Percentiles rank a stretch among this genome's conserved stretches.
phyloP scores from a whole-genome alignment of 139 green algal genomes.

The Mychonastes homosphaera region DNA sequence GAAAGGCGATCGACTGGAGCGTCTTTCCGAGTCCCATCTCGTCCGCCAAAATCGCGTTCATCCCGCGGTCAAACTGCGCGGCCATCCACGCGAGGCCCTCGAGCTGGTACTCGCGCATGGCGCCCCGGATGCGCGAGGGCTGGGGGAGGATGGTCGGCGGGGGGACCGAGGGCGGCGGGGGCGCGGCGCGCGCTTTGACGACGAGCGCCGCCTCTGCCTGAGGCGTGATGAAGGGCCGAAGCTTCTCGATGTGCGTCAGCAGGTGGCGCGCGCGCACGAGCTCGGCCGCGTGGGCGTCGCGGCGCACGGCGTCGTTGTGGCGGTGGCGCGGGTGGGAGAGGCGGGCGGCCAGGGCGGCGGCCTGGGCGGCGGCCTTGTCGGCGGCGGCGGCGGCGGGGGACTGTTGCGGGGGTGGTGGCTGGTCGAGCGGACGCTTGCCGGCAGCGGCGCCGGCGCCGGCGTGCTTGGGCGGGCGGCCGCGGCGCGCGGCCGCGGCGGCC shows the following conservation, averaged over 20 bases:
- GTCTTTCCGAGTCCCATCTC: constrained; percentile 78
- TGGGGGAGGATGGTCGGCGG: neutral
- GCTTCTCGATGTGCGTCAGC: constrained; percentile 30
- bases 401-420: neutral
- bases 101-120: constrained; percentile 39
- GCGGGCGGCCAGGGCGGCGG: neutral
- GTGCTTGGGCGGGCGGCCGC: too few relatives aligned
- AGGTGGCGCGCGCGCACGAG: constrained; percentile 24
- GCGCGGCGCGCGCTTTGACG: constrained; percentile 8
- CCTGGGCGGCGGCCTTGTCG: neutral
- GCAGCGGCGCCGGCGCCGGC: constrained; percentile 3
- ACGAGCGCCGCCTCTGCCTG: constrained; percentile 15
- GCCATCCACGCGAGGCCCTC: constrained; percentile 80
- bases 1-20: constrained; percentile 64
- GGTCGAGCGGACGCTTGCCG: neutral
- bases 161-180: neutral
- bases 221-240: constrained; percentile 40
- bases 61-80: constrained; percentile 49
- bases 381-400: neutral
- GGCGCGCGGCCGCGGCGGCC: too few relatives aligned
- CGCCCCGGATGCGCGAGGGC: neutral
- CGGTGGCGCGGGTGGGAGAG: neutral
- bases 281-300: neutral
- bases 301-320: neutral
- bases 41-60: constrained; percentile 90